phyloP scores from a whole-genome alignment of 768 basidiomycete genomes.

The Naganishia friedmannii region DNA sequence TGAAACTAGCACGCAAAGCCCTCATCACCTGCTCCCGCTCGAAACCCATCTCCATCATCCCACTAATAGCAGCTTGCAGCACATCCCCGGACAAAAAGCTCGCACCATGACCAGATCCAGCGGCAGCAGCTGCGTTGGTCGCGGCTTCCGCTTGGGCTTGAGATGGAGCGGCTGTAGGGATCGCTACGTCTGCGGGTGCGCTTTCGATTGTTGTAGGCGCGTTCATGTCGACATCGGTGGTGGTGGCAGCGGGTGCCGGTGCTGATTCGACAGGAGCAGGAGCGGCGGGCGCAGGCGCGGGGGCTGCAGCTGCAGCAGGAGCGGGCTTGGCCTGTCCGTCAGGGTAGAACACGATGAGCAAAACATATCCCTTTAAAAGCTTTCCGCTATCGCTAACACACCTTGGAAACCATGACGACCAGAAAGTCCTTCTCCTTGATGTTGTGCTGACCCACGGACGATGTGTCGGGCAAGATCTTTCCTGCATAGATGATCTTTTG shows the following conservation, averaged over 20 bases:
- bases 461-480: constrained; percentile 83
- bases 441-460: constrained; percentile 78
- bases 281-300: constrained; percentile 48
- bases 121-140: constrained; percentile 32
- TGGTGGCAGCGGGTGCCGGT: constrained; percentile 48
- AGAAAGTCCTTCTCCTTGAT: constrained; percentile 99
- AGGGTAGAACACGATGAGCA: background rate
- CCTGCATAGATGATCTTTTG: constrained; percentile 98
- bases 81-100: constrained; percentile 64
- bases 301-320: constrained; percentile 34
- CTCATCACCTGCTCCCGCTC: constrained; percentile 75
- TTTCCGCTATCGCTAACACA: constrained; percentile 49
- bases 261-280: constrained; percentile 47
- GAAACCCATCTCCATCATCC: constrained; percentile 95
- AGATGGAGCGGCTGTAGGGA: constrained; percentile 51
- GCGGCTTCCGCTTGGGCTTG: constrained; percentile 47
- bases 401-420: constrained; percentile 98
- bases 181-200: constrained; percentile 51
- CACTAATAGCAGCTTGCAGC: constrained; percentile 71
- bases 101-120: constrained; percentile 6
- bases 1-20: constrained; percentile 87
- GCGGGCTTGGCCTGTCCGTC: constrained; percentile 50
- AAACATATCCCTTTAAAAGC: background rate
- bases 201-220: constrained; percentile 42
- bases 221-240: constrained; percentile 47